A percentile compares a stretch with the other conserved stretches of the same genome.
Conservation (phyloP, 2,329 filamentous ascomycete genomes). For the Chrysoporthe puriensis region DNA sequence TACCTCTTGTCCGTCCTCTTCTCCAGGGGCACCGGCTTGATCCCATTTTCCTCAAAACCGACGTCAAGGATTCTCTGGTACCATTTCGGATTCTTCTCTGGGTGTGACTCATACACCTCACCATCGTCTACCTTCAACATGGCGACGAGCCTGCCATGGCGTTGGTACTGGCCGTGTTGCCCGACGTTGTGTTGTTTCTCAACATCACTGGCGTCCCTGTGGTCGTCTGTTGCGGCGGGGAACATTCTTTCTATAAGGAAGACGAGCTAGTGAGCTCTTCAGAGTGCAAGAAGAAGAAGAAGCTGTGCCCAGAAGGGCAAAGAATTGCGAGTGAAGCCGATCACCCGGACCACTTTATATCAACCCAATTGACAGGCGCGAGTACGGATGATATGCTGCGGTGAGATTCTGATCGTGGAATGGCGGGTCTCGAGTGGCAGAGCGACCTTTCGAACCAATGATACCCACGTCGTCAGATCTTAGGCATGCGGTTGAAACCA, state of each 20-base stretch:
- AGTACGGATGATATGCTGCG: constrained; percentile 15
- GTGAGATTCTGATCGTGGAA: constrained; percentile 4
- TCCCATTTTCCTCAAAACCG: constrained; percentile 57
- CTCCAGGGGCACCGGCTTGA: constrained; percentile 58
- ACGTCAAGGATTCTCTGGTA: constrained; percentile 48
- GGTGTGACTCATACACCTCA: constrained; percentile 38
- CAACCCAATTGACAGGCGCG: constrained; percentile 8
- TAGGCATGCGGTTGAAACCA: neutral
- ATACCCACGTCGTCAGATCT: constrained; percentile 9
- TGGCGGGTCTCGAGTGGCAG: constrained; percentile 21
- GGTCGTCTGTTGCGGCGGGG: neutral
- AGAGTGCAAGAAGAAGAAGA: neutral
- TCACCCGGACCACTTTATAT: neutral
- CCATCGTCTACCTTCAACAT: constrained; percentile 38
- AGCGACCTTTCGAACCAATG: constrained; percentile 19
- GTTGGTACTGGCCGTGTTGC: constrained; percentile 20
- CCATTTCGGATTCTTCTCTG: constrained; percentile 42
- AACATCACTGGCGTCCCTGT: neutral
- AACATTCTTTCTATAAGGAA: constrained; percentile 17
- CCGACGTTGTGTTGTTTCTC: constrained; percentile 7
- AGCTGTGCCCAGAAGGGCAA: neutral
- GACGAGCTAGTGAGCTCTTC: neutral
- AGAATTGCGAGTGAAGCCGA: neutral
- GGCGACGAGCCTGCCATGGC: constrained; percentile 32
- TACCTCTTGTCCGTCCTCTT: constrained; percentile 57